phyloP scores from a whole-genome alignment of 2,329 filamentous ascomycete genomes.

The Talaromyces verruculosus region DNA sequence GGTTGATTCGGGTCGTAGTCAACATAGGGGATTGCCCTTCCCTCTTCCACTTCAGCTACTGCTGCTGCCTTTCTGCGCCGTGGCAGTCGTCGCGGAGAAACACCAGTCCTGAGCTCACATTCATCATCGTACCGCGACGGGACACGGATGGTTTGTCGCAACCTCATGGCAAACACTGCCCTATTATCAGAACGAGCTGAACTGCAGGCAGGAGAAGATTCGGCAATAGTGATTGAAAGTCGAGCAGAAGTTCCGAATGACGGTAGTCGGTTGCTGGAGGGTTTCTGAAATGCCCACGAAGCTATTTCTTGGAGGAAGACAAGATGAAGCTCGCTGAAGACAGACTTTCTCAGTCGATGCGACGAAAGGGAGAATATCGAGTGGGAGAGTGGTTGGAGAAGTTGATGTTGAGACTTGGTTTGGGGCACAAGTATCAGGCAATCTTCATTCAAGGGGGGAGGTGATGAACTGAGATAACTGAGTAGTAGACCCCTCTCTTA shows the following conservation, averaged over 20 bases:
- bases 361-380: not conserved
- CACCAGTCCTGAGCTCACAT: constrained; percentile 22
- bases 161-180: constrained; percentile 30
- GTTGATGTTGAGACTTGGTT: not conserved
- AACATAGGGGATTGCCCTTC: constrained; percentile 24
- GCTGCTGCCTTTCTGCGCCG: not conserved
- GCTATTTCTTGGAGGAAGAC: not conserved
- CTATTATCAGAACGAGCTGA: not conserved
- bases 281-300: not conserved
- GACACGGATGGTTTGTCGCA: constrained; percentile 34
- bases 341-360: not conserved
- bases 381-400: not conserved
- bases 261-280: not conserved
- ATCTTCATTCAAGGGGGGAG: not conserved
- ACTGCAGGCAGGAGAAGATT: not conserved
- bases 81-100: constrained; percentile 18
- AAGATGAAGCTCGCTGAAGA: not conserved
- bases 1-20: constrained; percentile 42
- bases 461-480: not conserved
- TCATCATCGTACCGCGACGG: constrained; percentile 35
- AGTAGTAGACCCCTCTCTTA: not conserved
- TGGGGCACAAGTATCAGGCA: not conserved
- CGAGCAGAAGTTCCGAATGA: not conserved
- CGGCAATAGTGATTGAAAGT: not conserved
- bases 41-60: not conserved